These are phyloP conservation scores for Grammothele lineata DNA, from an alignment of 768 basidiomycete genomes.

Conservation along the genomic window DNA sequence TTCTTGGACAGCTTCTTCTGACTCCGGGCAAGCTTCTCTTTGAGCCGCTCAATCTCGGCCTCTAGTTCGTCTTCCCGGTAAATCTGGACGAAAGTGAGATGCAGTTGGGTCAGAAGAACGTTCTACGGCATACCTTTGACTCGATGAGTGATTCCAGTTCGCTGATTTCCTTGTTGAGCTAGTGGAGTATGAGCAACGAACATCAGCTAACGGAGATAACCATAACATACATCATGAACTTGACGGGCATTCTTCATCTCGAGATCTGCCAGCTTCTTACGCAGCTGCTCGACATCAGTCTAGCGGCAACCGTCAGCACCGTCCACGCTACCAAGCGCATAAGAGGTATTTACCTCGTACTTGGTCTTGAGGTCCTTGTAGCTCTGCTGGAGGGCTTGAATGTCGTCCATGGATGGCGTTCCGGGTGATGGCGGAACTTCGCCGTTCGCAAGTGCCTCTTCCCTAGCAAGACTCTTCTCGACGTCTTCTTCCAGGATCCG, in stretches of 20 bases:
- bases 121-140: slow-evolving; percentile 68
- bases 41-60: slow-evolving; percentile 72
- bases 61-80: slow-evolving; percentile 92
- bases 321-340: not conserved
- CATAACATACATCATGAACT: slow-evolving; percentile 57
- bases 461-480: slow-evolving; percentile 52
- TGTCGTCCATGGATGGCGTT: slow-evolving; percentile 26
- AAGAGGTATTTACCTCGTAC: slow-evolving; percentile 46
- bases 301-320: slow-evolving; percentile 24
- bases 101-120: too few species aligned
- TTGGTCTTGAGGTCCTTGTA: slow-evolving; percentile 46
- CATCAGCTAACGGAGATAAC: not conserved
- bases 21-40: slow-evolving; percentile 58
- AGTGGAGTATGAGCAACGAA: not conserved
- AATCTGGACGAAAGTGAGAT: slow-evolving; percentile 44
- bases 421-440: slow-evolving; percentile 11
- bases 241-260: slow-evolving; percentile 74
- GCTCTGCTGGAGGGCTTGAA: slow-evolving; percentile 37
- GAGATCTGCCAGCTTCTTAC: slow-evolving; percentile 61
- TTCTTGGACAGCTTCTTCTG: slow-evolving; percentile 59
- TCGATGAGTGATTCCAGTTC: slow-evolving; percentile 94
- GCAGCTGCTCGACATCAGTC: slow-evolving; percentile 65
- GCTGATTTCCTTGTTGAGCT: slow-evolving; percentile 90
- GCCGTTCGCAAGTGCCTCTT: slow-evolving; percentile 36
- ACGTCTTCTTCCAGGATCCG: slow-evolving; percentile 73